Conservation (phyloP, 108 stramenopile species). For the Cylindrotheca fusiformis region DNA sequence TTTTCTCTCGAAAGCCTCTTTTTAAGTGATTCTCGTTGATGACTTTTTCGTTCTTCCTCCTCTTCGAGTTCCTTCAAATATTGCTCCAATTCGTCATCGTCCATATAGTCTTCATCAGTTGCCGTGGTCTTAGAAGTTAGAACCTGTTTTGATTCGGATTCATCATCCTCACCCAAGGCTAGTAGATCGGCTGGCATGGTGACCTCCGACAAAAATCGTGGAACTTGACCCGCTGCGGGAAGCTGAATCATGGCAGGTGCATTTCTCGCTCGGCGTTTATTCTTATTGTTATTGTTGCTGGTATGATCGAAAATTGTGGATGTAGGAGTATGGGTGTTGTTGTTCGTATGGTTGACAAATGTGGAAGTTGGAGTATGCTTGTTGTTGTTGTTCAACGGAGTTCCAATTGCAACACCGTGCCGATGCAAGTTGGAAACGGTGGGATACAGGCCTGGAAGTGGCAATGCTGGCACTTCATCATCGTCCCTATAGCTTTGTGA, state of each 20-base stretch:
- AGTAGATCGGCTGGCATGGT: not conserved
- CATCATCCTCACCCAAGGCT: not conserved
- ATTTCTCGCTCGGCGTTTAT: not conserved
- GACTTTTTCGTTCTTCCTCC: not conserved
- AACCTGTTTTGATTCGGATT: too few species aligned
- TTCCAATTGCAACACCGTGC: not conserved
- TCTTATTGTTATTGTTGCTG: not conserved
- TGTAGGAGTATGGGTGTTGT: not conserved
- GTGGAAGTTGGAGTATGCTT: not conserved
- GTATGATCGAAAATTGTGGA: not conserved
- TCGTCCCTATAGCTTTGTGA: too few species aligned
- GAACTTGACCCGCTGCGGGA: not conserved
- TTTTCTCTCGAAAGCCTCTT: not conserved
- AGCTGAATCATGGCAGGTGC: not conserved
- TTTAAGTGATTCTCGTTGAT: not conserved
- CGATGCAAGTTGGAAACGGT: not conserved
- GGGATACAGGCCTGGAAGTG: not conserved
- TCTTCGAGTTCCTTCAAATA: not conserved
- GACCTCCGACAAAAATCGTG: not conserved
- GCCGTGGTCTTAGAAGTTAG: too few species aligned
- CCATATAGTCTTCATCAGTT: not conserved
- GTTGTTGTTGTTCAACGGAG: not conserved
- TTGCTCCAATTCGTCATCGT: not conserved
- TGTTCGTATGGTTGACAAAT: not conserved
- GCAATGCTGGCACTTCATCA: not conserved